A percentile compares a stretch with the other conserved stretches of the same genome.
Conservation (phyloP, 2,329 filamentous ascomycete species). For the Fusarium devonianum region DNA sequence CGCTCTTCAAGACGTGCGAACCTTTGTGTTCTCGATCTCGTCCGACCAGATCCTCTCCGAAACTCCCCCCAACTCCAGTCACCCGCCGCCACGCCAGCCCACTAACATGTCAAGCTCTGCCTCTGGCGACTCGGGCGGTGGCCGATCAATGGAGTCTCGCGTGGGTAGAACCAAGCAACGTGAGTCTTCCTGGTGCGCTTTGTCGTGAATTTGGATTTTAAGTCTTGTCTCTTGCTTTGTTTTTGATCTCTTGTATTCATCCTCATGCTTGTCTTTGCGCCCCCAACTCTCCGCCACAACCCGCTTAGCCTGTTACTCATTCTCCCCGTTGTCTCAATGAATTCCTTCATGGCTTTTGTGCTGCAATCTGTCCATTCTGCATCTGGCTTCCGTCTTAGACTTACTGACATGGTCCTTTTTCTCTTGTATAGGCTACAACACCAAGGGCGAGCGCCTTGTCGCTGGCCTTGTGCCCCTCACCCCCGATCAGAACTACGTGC, state of each 20-base stretch:
- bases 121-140: slow-evolving; percentile 46
- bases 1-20: slow-evolving; percentile 20
- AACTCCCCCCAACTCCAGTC: slow-evolving; percentile 30
- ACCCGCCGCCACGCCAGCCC: slow-evolving; percentile 25
- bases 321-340: slow-evolving; percentile 10
- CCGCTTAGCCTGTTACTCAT: slow-evolving; percentile 6
- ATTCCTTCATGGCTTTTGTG: slow-evolving; percentile 9
- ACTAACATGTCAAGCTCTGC: slow-evolving; percentile 48
- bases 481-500: slow-evolving; percentile 82
- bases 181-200: slow-evolving; percentile 58
- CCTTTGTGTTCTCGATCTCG: slow-evolving; percentile 17
- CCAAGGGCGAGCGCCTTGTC: slow-evolving; percentile 91
- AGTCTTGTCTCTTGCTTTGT: not conserved
- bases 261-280: slow-evolving; percentile 8
- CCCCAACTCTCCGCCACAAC: slow-evolving; percentile 1
- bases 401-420: slow-evolving; percentile 33
- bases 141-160: slow-evolving; percentile 74
- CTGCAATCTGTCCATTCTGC: slow-evolving; percentile 6
- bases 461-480: slow-evolving; percentile 93
- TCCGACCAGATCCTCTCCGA: slow-evolving; percentile 19
- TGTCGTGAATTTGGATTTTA: not conserved
- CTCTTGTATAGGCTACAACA: slow-evolving; percentile 83
- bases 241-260: not conserved
- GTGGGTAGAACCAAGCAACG: slow-evolving; percentile 81
- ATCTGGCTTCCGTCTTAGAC: not conserved